Base-by-base conservation (phyloP, 495 filamentous ascomycete species). In the Staphylotrichum longicolle region DNA sequence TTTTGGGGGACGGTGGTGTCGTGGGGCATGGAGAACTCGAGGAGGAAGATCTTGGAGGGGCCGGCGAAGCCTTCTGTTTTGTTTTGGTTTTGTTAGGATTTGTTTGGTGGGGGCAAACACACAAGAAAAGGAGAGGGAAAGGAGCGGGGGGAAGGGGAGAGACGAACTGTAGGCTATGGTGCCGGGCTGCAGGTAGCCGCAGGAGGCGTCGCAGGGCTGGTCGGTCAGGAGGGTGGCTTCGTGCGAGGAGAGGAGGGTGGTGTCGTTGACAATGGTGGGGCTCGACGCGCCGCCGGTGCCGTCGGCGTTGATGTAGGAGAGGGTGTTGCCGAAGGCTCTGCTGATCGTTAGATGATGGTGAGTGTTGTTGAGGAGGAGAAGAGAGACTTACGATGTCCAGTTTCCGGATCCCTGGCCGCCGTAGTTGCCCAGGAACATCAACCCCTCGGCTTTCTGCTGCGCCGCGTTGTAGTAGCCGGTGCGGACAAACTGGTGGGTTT, bases 11-110 rank as follows among this genome's bases (percentile, higher is more conserved):
- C 65, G 32, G 56, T 64, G 62, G 72, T 75, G 62, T 83, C 73
- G 34, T 70, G 54, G 0, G 89, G 88, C 87, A 91, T 90, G 14
- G 71, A 67, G 71, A 89, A 90, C 54, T 90, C 85, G 37, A 86
- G 72, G 34, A 89, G 71, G 75, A 90, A 89, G 42, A 85, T 71
- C 70, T 88, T 90, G 41, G 78, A 68, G 5, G 80, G 70, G 30
- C 85, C 86, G 32, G 61, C 75, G 63, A 88, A 91, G 48, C 89
- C 89, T 68, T 88, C 85, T 89, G 55, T 54, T 14, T 2, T 9
- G 11, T 51, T 20, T 5, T 7, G 4, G 4, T 27, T 11, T 50
- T 35, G 40, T 42, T 11, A 12, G 9, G 9, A 3, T 6, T 42
- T 42, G 14, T 4, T 3, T 3, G 27, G 27, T 54, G 33, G 37